These are phyloP conservation scores for rapeseed (Brassica napus) DNA, from an alignment of 345 rosid species.

Conservation along the genomic window DNA sequence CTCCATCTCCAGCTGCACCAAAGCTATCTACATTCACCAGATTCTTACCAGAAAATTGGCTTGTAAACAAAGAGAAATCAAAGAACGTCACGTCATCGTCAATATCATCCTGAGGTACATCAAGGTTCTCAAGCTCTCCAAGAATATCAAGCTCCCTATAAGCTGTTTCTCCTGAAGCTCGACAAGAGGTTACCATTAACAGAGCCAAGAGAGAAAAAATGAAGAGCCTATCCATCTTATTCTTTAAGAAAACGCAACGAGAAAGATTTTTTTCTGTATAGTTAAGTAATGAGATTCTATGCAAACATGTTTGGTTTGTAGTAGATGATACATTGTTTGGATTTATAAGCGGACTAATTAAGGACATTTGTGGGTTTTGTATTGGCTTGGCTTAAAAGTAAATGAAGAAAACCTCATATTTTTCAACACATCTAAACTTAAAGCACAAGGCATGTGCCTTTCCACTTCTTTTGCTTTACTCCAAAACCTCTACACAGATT, in stretches of 20 bases:
- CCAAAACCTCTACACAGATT: constrained; percentile 52
- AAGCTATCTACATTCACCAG: constrained; percentile 94
- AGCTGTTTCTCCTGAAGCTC: constrained; percentile 47
- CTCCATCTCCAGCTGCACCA: constrained; percentile 85
- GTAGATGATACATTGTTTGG: constrained; percentile 38
- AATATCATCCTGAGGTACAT: constrained; percentile 56
- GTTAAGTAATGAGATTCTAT: constrained; percentile 37
- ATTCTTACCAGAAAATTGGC: constrained; percentile 61
- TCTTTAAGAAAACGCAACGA: constrained; percentile 27
- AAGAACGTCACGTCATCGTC: constrained; percentile 47
- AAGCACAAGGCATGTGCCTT: constrained; percentile 72
- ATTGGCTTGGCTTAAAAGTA: constrained; percentile 95
- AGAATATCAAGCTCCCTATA: constrained; percentile 48
- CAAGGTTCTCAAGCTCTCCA: constrained; percentile 57
- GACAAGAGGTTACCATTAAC: constrained; percentile 50
- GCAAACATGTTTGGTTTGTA: constrained; percentile 9
- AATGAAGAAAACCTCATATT: constrained; percentile 55
- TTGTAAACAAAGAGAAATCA: constrained; percentile 52
- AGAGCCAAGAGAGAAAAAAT: constrained; percentile 53
- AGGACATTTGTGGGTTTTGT: constrained; percentile 34
- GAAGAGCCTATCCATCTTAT: constrained; percentile 55
- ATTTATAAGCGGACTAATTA: constrained; percentile 59
- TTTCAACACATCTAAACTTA: constrained; percentile 66
- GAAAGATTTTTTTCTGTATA: constrained; percentile 45
- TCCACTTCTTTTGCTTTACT: constrained; percentile 80